Percentiles rank a stretch among this genome's conserved stretches.
These are phyloP conservation scores for Starmerella bombi DNA, from an alignment of 805 yeast genomes.

Conservation along the genomic window DNA sequence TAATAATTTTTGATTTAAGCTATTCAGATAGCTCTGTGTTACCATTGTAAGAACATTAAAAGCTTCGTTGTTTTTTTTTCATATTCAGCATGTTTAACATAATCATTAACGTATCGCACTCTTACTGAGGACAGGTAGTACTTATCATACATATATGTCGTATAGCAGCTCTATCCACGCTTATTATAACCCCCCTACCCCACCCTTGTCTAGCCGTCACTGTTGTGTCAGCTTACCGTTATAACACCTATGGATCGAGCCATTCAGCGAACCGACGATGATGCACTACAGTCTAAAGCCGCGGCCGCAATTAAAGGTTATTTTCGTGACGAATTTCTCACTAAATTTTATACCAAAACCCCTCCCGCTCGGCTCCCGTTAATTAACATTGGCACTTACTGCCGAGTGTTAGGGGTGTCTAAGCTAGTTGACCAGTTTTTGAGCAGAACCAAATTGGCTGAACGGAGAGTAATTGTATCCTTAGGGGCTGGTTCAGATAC, in stretches of 20 bases:
- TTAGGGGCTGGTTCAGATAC: constrained; percentile 80
- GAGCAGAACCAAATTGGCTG: constrained; percentile 11
- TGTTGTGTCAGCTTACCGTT: too few species aligned
- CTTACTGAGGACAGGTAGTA: too few species aligned
- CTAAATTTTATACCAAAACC: constrained; percentile 7
- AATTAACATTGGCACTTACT: constrained; percentile 49
- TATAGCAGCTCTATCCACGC: too few species aligned
- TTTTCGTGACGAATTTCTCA: constrained; percentile 32
- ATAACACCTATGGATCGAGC: constrained; percentile 25
- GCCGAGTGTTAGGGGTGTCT: constrained; percentile 37
- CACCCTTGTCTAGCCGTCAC: not conserved
- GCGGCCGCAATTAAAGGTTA: constrained; percentile 37
- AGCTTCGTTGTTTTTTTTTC: too few species aligned
- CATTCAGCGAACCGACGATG: constrained; percentile 45
- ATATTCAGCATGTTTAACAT: too few species aligned
- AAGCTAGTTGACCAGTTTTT: constrained; percentile 31
- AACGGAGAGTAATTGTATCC: constrained; percentile 40
- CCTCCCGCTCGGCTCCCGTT: constrained; percentile 38
- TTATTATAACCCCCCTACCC: not conserved
- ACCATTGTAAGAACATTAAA: too few species aligned
- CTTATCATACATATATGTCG: too few species aligned
- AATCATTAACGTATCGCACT: too few species aligned
- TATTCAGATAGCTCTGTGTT: too few species aligned
- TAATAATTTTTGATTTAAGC: too few species aligned
- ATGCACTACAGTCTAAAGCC: constrained; percentile 42